Evolutionary conservation across 2,329 filamentous ascomycete species (phyloP), one percentile per base, ranked within the genome.

Genomic region (Aspergillus carbonarius): DNA sequence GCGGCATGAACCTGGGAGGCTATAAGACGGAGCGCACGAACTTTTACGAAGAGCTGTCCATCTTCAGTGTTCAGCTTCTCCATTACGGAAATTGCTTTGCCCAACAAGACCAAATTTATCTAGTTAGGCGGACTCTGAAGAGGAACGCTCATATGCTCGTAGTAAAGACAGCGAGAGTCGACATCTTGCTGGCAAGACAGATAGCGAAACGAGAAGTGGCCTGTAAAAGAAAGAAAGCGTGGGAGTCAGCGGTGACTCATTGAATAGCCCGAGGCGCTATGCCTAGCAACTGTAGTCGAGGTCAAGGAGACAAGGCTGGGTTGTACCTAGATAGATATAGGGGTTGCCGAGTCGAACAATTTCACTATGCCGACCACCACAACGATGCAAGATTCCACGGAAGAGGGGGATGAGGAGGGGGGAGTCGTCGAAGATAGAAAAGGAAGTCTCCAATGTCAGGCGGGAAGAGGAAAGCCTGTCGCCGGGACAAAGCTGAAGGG

Each of bases 21-120:
- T 32, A 10, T 37, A 34, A 35, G 20, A 20, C 12, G 47, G 42
- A 30, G 48, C 7, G 40, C 32, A 68, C 74, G 52, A 59, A 80
- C 78, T 68, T 79, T 79, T 62, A 80, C 75, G 70, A 80, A 80
- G 66, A 79, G 74, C 69, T 79, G 78, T 69, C 78, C 78, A 76
- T 80, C 78, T 72, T 79, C 77, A 65, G 75, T 78, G 71, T 80
- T 78, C 57, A 79, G 71, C 69, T 78, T 78, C 74, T 80, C 78
- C 78, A 80, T 80, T 66, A 66, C 71, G 71, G 66, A 61, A 61
- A 66, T 55, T 64, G 60, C 65, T 66, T 64, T 63, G 63, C 68
- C 65, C 66, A 63, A 70, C 61, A 60, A 66, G 68, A 63, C 63
- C 62, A 63, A 63, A 63, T 39, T 5, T 32, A 54, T 69, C 68